Base-by-base conservation (phyloP, 2,329 filamentous ascomycete genomes). In the Myriosclerotinia scirpicola region DNA sequence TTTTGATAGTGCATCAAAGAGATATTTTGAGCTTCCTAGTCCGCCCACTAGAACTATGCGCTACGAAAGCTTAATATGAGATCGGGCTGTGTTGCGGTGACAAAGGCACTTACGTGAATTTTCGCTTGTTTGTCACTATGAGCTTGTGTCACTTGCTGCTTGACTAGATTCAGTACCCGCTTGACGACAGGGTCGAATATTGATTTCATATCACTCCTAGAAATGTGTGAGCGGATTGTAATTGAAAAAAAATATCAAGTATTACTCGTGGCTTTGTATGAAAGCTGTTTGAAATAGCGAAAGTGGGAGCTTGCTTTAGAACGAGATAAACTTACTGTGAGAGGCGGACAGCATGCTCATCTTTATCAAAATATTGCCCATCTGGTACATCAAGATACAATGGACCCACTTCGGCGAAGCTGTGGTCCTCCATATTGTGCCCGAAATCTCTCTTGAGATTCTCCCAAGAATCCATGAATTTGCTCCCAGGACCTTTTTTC, bases 121-220 rank as follows among this genome's bases (percentile, higher is more conserved):
- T 20, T 64, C 15, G 67, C 62, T 26, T 59, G 42, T 53, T 59
- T 67, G 14, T 67, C 59, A 8, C 22, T 65, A 34, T 34, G 30
- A 44, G 65, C 70, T 60, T 66, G 64, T 15, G 66, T 42, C 0
- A 71, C 65, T 65, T 73, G 73, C 20, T 71, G 42, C 4, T 36
- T 12, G 1, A 74, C 52, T 40, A 73, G 58, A 20, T 44, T 67
- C 15, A 61, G 68, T 48, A 74, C 67, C 14, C 69, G 46, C 2
- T 44, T 14, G 30, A 73, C 40, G 30, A 73, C 71, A 3, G 72
- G 72, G 55, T 73, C 71, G 34, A 74, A 73, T 38, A 73, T 54
- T 0, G 5, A 55, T n/a, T 73, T 52, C 64, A 73, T 73, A 12
- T 73, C 70, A 1, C 67, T 34, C 14, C 73, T 72, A 58, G 15